These are phyloP conservation scores for Calonectria naviculata DNA, from an alignment of 2,329 filamentous ascomycete genomes.

Conservation along the genomic window DNA sequence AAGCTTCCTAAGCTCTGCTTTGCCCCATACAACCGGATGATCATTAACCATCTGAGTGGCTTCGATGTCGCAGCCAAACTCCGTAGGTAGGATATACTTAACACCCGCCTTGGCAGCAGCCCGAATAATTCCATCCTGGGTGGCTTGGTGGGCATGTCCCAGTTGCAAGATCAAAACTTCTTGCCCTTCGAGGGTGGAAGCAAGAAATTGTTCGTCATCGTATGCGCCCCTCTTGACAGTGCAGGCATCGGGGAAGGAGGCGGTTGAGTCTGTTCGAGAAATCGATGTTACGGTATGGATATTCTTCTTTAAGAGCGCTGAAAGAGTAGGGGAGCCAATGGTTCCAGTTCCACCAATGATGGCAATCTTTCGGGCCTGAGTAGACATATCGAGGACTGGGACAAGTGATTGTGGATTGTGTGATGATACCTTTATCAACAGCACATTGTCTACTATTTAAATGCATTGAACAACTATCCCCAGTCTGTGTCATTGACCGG, in stretches of 20 bases:
- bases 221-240: conserved; percentile 58
- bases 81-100: conserved; percentile 44
- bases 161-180: conserved; percentile 45
- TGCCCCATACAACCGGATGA: conserved; percentile 35
- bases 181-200: conserved; percentile 44
- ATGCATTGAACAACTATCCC: not conserved
- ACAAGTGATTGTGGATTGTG: not conserved
- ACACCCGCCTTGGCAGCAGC: conserved; percentile 47
- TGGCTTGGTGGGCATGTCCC: conserved; percentile 23
- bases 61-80: conserved; percentile 44
- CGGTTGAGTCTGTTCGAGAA: conserved; percentile 55
- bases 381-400: conserved; percentile 19
- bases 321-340: conserved; percentile 49
- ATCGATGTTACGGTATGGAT: conserved; percentile 62
- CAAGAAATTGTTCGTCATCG: conserved; percentile 49
- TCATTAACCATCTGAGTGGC: conserved; percentile 34
- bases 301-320: conserved; percentile 54
- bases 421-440: not conserved
- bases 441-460: not conserved
- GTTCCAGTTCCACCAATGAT: conserved; percentile 49
- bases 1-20: conserved; percentile 39
- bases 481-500: too few species aligned
- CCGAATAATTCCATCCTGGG: conserved; percentile 41
- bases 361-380: conserved; percentile 39
- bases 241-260: conserved; percentile 52